Conservation (phyloP, 1,284 basidiomycete genomes). For the Sporisorium iseilematis-ciliati region DNA sequence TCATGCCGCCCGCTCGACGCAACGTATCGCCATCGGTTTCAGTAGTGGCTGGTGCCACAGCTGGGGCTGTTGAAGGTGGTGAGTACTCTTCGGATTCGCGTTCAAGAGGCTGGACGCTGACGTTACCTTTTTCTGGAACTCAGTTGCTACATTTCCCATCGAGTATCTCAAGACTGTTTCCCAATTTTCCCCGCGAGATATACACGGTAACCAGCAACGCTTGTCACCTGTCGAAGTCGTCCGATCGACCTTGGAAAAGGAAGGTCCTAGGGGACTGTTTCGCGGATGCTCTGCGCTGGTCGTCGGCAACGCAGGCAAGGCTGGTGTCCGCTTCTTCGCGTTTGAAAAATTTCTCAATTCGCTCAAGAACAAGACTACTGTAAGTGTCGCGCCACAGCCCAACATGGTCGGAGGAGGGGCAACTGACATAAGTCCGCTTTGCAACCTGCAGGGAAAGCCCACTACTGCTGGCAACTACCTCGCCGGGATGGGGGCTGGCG, state of each 20-base stretch:
- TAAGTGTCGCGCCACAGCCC: neutral
- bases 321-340: conserved; percentile 3
- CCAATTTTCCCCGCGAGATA: conserved; percentile 3
- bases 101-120: too few relatives aligned
- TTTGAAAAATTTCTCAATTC: neutral
- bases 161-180: conserved; percentile 9
- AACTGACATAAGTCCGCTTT: too few relatives aligned
- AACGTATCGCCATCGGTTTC: conserved; percentile 2
- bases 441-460: neutral
- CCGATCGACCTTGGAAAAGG: neutral
- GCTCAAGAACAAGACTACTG: conserved; percentile 8
- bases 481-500: conserved; percentile 4
- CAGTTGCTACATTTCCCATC: conserved; percentile 4
- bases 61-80: conserved; percentile 8
- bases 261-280: conserved; percentile 5
- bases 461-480: neutral
- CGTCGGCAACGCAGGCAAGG: conserved; percentile 4
- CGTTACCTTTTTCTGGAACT: neutral
- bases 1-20: neutral
- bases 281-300: conserved; percentile 1
- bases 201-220: conserved; percentile 2
- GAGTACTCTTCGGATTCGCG: conserved; percentile 3
- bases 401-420: too few relatives aligned
- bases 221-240: neutral
- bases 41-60: conserved; percentile 3